A percentile compares a stretch with the other conserved stretches of the same genome.
Conservation (phyloP, 768 basidiomycete genomes). For the Xerocomellus chrysenteron region DNA sequence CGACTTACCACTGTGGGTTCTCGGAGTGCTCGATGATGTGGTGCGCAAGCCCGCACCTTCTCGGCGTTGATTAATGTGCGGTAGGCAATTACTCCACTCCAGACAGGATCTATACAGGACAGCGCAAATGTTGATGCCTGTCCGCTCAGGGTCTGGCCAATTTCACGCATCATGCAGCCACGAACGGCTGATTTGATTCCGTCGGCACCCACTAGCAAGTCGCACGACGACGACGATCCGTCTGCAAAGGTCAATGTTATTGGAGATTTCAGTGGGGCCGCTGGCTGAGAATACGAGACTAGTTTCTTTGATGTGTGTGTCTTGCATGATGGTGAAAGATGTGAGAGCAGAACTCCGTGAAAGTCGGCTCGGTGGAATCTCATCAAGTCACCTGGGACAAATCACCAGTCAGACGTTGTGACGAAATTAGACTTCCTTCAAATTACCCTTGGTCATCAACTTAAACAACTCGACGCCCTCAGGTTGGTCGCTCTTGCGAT, state of each 20-base stretch:
- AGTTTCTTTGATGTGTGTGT: conserved; percentile 59
- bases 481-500: conserved; percentile 61
- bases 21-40: conserved; percentile 49
- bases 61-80: conserved; percentile 58
- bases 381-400: conserved; percentile 46
- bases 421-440: neutral
- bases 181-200: conserved; percentile 58
- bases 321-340: conserved; percentile 45
- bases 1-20: conserved; percentile 47
- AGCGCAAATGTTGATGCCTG: conserved; percentile 42
- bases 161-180: conserved; percentile 33
- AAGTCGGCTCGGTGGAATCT: conserved; percentile 68
- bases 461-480: conserved; percentile 54
- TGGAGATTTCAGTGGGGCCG: conserved; percentile 27
- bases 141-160: conserved; percentile 33
- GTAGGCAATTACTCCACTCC: conserved; percentile 61
- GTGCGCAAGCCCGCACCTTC: conserved; percentile 39
- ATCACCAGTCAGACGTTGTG: neutral
- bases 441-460: conserved; percentile 54
- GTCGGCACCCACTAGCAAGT: conserved; percentile 70
- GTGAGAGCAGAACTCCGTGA: conserved; percentile 53
- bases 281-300: conserved; percentile 50
- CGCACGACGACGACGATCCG: conserved; percentile 56
- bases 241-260: conserved; percentile 61
- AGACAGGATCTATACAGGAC: conserved; percentile 50